A percentile compares a stretch with the other conserved stretches of the same genome.
phyloP scores from a whole-genome alignment of 228 moss, liverwort and hornwort genomes.

The Sphagnum fallax region DNA sequence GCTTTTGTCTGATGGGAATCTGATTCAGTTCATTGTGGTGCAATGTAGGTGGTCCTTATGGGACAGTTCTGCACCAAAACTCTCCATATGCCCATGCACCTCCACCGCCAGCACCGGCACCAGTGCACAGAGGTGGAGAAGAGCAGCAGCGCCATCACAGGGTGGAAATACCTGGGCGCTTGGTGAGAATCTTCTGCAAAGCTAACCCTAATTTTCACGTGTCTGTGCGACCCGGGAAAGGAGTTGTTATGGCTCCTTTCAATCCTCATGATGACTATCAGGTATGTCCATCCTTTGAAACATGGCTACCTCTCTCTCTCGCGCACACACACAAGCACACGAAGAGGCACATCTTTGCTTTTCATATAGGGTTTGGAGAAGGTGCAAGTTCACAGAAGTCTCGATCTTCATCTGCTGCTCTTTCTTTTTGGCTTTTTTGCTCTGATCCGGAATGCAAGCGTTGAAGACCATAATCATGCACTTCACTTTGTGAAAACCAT shows the following conservation, averaged over 20 bases:
- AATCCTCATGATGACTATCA: constrained; percentile 29
- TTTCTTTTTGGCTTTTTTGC: background rate
- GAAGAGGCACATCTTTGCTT: background rate
- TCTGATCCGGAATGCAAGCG: background rate
- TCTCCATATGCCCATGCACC: background rate
- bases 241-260: constrained; percentile 13
- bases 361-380: background rate
- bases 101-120: background rate
- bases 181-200: constrained; percentile 18
- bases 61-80: background rate
- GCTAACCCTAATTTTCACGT: constrained; percentile 15
- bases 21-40: background rate
- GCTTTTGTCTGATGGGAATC: background rate
- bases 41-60: background rate
- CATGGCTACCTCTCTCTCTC: too few relatives aligned
- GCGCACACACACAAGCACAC: too few relatives aligned
- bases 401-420: background rate
- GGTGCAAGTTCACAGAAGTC: too few relatives aligned
- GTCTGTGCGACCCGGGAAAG: constrained; percentile 2
- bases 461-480: too few relatives aligned
- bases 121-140: background rate
- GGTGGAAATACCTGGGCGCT: constrained; percentile 5
- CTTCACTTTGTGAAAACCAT: background rate
- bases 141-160: background rate
- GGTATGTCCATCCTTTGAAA: constrained; percentile 6